Evolutionary conservation across 257 asterid genomes (phyloP).

Genomic region (Plantago elongata): DNA sequence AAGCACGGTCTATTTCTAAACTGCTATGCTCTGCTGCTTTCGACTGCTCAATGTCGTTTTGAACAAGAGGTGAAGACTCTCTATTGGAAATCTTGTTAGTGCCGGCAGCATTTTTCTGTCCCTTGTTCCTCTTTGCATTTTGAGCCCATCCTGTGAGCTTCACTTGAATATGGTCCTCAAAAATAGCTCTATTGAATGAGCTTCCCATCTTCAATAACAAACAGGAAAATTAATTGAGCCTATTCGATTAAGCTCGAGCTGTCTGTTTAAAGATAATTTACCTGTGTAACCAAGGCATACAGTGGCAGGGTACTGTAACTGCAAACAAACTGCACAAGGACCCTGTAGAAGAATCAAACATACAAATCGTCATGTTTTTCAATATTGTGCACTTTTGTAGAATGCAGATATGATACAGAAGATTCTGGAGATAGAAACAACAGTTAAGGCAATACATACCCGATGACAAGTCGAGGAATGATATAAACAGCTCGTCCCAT

Average conservation of each 20-base stretch:
- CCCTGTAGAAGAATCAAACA: slow-evolving; percentile 29
- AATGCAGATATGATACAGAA: neutral
- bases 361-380: neutral
- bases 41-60: neutral
- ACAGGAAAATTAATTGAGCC: neutral
- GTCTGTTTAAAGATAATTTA: slow-evolving; percentile 10
- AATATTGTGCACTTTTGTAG: neutral
- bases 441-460: slow-evolving; percentile 29
- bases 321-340: slow-evolving; percentile 61
- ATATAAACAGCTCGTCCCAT: slow-evolving; percentile 48
- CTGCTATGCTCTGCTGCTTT: neutral
- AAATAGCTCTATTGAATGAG: slow-evolving; percentile 54
- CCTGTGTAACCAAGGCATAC: slow-evolving; percentile 76
- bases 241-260: neutral
- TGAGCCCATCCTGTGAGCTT: slow-evolving; percentile 58
- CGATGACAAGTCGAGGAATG: slow-evolving; percentile 54
- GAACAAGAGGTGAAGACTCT: slow-evolving; percentile 14
- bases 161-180: slow-evolving; percentile 49
- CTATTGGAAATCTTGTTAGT: slow-evolving; percentile 13
- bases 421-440: neutral
- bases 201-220: slow-evolving; percentile 60
- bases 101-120: slow-evolving; percentile 17
- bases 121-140: slow-evolving; percentile 44
- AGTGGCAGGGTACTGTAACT: slow-evolving; percentile 82
- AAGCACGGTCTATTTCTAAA: neutral